Evolutionary conservation across 1,284 basidiomycete genomes (phyloP), one percentile per base, ranked within the genome.

Genomic region (Puccinia brachypodii): DNA sequence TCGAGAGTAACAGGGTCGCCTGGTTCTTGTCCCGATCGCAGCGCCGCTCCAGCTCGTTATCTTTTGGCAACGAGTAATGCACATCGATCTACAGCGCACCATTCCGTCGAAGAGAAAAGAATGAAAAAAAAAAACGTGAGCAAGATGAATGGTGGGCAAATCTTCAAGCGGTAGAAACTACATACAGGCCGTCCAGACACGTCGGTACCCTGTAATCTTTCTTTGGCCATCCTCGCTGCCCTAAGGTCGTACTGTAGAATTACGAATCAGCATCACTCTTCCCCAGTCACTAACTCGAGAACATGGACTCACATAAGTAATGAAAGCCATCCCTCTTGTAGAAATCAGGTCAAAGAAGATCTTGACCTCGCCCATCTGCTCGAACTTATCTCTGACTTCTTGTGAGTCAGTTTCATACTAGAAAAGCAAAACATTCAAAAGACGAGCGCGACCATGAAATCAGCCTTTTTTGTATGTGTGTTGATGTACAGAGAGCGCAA

Each of bases 291-390:
- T 28, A n/a, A n/a, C n/a, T 33, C 8, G 19, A 40, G 38, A 71
- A 7, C 2, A 28, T 40, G 47, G 16, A 90, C 95, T 90, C 88
- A 97, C 95, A 86, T 94, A 99, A 76, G 96, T 98, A 77, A 98
- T 92, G 87, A 99, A 99, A 6, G 96, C 93, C 92, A 99, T 96
- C 25, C 96, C 96, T 82, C 96, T 91, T 44, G 94, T 96, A 72
- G 91, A 90, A 83, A 98, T 94, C 42, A 98, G 89, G 87, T 99
- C 96, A 87, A 97, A 98, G 87, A 96, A 98, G 1, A 94, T 96
- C 88, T 95, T 95, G 88, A 98, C 93, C 86, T 96, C 94, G 82
- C 96, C 96, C 86, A 94, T 94, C 82, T 92, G 91, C 87, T 94
- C 93, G 87, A 98, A 99, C 76, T 91, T 90, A 50, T 89, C 89